Percentiles rank a stretch among this genome's conserved stretches.
phyloP scores from a whole-genome alignment of 1,284 basidiomycete genomes.

The Puccinia hordei region DNA sequence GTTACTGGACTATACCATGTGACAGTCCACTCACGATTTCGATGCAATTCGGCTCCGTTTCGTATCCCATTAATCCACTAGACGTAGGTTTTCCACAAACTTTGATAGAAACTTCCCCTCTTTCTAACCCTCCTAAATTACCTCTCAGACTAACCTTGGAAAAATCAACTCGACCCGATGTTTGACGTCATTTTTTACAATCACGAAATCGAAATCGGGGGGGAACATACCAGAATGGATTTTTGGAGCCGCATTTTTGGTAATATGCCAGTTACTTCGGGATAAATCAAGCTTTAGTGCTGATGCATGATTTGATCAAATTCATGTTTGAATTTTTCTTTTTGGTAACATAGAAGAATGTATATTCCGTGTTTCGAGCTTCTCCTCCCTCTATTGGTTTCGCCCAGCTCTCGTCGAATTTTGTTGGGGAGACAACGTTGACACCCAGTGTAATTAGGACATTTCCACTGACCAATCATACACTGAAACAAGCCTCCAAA shows the following conservation, averaged over 20 bases:
- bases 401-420: constrained; percentile 34
- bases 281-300: neutral
- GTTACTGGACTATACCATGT: constrained; percentile 50
- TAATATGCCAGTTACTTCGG: constrained; percentile 6
- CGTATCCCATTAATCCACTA: constrained; percentile 41
- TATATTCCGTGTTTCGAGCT: constrained; percentile 44
- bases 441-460: neutral
- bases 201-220: constrained; percentile 29
- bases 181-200: constrained; percentile 48
- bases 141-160: constrained; percentile 37
- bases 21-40: constrained; percentile 19
- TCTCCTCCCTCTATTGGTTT: constrained; percentile 49
- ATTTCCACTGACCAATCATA: neutral
- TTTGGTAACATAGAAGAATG: constrained; percentile 42
- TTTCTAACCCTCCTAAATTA: neutral
- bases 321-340: neutral
- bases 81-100: constrained; percentile 32
- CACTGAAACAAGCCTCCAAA: constrained; percentile 17
- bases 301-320: neutral
- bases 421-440: constrained; percentile 6
- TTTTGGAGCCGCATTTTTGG: constrained; percentile 49
- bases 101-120: neutral
- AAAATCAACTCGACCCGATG: constrained; percentile 26
- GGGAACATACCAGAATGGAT: constrained; percentile 46
- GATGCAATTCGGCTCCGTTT: constrained; percentile 46